Base-by-base conservation (phyloP, 2,329 filamentous ascomycete genomes). In the Curvularia lunata region DNA sequence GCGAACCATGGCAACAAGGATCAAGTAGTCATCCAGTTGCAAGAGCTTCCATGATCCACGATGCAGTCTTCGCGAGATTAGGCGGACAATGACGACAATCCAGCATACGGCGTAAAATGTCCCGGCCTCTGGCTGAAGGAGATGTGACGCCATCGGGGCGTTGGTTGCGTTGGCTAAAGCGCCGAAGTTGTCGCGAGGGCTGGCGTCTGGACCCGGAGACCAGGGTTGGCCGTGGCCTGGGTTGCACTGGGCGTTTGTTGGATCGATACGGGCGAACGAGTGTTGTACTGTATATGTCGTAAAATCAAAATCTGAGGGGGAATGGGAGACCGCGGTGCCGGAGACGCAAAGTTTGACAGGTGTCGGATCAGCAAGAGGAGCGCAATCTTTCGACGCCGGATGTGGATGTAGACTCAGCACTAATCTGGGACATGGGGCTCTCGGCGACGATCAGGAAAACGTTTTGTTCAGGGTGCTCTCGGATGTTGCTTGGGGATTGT, bases 1-100 rank as follows among this genome's bases (percentile, higher is more conserved):
- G 41, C 65, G 21, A 66, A 76, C 74, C 70, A 77, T 72, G 23
- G 74, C 73, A 12, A 72, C 41, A 38, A 75, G 46, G 16, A 77
- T 75, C 45, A 77, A 53, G 40, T 70, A 75, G 47, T 78, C 76
- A 48, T 78, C 76, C 12, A 68, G 48, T 54, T 76, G 68, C 7
- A 78, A 62, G 8, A 55, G 54, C 49, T 67, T 73, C 74, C 73
- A 76, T 45, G 66, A 65, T 49, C 70, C 69, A 28, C 63, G 62
- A 61, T 73, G 70, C 10, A 76, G 42, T 52, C 70, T 66, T 32
- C 71, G 63, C 34, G 73, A 75, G 19, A 68, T 52, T 3, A 75
- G 57, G 28, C 74, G 64, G 9, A 68, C 62, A 18, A 70, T 57
- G 28, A 75, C 68, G 8, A 74, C 64, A n/a, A 75, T 21, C 74